These are phyloP conservation scores for Starmera dryadoides DNA, from an alignment of 805 yeast genomes.

Conservation along the genomic window DNA sequence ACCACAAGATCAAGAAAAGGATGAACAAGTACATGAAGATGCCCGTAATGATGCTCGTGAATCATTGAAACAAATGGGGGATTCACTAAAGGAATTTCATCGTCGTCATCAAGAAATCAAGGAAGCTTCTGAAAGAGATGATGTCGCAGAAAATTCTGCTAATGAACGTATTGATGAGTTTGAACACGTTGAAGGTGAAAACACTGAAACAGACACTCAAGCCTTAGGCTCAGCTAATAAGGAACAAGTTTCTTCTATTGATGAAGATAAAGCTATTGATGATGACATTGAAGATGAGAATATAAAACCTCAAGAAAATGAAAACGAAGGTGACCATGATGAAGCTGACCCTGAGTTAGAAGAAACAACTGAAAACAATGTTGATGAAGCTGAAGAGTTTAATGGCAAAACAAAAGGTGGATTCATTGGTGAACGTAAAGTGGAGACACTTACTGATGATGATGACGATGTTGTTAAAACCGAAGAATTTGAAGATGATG, in stretches of 20 bases:
- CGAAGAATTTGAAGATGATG: constrained; percentile 22
- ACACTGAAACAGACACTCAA: constrained; percentile 74
- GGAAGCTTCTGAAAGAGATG: constrained; percentile 50
- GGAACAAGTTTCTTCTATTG: constrained; percentile 69
- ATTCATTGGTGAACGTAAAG: constrained; percentile 39
- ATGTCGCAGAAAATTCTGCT: constrained; percentile 41
- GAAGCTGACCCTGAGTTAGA: constrained; percentile 18
- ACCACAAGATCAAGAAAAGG: constrained; percentile 33
- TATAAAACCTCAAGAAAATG: constrained; percentile 26
- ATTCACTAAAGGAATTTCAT: constrained; percentile 84
- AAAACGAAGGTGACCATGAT: constrained; percentile 24
- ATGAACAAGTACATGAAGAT: constrained; percentile 36
- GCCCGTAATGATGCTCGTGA: constrained; percentile 66
- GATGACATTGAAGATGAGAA: constrained; percentile 44
- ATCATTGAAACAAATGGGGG: constrained; percentile 84
- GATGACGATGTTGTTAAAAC: constrained; percentile 27
- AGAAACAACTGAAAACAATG: constrained; percentile 22
- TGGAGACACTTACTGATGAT: constrained; percentile 14
- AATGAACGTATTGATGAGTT: constrained; percentile 78
- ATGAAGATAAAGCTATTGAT: constrained; percentile 77
- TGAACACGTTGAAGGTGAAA: constrained; percentile 76
- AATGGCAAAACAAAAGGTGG: constrained; percentile 46
- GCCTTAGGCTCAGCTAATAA: constrained; percentile 86
- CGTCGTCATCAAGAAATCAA: constrained; percentile 83
- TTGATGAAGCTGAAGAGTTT: constrained; percentile 34